Evolutionary conservation across 768 basidiomycete genomes (phyloP).

Genomic region (Suillus spraguei): DNA sequence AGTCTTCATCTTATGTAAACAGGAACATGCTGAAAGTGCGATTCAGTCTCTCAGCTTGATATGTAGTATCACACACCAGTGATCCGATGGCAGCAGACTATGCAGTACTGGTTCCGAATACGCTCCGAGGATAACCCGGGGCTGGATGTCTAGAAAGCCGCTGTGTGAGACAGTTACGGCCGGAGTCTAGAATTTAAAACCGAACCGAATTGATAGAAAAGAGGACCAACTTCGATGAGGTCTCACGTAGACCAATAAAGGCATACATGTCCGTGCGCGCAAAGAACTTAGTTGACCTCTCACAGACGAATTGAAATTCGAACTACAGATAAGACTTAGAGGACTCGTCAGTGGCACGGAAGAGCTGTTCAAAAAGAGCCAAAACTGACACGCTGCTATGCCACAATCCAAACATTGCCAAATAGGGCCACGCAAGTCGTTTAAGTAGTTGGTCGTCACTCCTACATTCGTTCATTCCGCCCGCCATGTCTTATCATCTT

Average conservation of each 20-base stretch:
- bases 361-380: slow-evolving; percentile 7
- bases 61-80: no score
- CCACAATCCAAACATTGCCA: slow-evolving; percentile 35
- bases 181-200: not conserved
- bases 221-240: not conserved
- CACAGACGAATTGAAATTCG: not conserved
- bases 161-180: not conserved
- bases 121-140: not conserved
- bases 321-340: not conserved
- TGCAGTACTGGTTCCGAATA: not conserved
- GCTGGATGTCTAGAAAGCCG: not conserved
- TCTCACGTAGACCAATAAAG: not conserved
- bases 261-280: not conserved
- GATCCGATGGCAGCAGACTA: no score
- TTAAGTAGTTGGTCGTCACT: slow-evolving; percentile 27
- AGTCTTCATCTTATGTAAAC: no score
- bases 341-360: not conserved
- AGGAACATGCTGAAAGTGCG: no score
- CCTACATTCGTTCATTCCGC: slow-evolving; percentile 15
- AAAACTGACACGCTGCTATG: slow-evolving; percentile 7
- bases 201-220: not conserved
- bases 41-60: not conserved
- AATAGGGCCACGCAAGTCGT: slow-evolving; percentile 17
- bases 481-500: slow-evolving; percentile 37
- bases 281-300: not conserved